Evolutionary conservation across 1,139 yeast genomes (phyloP).

Genomic region (Suhomyces anneliseae): DNA sequence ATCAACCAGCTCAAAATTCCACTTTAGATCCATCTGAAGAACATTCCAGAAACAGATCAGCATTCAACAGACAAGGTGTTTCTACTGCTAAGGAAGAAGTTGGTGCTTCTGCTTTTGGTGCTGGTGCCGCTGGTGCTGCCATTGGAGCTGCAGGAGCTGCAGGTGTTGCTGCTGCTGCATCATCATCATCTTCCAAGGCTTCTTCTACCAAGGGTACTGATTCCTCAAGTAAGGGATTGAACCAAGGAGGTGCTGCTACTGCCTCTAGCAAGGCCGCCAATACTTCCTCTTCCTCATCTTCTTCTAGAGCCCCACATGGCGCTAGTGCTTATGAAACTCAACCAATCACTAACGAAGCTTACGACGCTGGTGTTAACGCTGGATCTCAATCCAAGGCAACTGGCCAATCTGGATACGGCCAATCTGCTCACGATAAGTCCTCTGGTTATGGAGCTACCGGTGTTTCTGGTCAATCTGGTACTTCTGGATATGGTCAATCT

Average conservation of each 20-base stretch:
- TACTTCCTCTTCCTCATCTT: not conserved
- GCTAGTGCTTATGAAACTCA: not conserved
- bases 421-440: not conserved
- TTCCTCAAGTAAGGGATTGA: too few species aligned
- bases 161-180: not conserved
- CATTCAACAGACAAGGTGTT: constrained; percentile 30
- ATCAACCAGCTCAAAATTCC: not conserved
- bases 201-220: not conserved
- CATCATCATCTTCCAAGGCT: not conserved
- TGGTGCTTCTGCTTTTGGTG: constrained; percentile 5
- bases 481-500: not conserved
- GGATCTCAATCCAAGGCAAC: not conserved
- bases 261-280: too few species aligned
- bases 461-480: not conserved
- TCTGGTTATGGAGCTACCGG: not conserved
- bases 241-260: too few species aligned
- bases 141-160: constrained; percentile 11
- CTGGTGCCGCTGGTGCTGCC: constrained; percentile 8
- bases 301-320: not conserved
- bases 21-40: constrained; percentile 25
- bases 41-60: constrained; percentile 32
- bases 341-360: constrained; percentile 18
- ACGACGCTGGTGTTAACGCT: constrained; percentile 16
- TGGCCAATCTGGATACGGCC: not conserved
- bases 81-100: constrained; percentile 15